phyloP scores from a whole-genome alignment of 1,284 basidiomycete genomes.

The Neolentinus lepideus region DNA sequence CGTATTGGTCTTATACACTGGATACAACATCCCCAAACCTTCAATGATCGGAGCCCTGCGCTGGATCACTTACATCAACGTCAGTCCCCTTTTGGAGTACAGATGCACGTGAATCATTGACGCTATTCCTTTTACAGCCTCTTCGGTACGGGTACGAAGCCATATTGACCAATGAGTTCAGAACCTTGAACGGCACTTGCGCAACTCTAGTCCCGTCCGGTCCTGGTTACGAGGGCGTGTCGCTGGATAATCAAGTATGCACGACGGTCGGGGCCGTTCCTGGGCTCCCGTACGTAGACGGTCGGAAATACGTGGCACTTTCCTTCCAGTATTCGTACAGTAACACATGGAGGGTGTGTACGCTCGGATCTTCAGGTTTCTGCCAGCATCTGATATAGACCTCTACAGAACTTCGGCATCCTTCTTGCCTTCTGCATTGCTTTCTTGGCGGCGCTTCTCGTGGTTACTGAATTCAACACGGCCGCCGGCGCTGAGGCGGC shows the following conservation, averaged over 20 bases:
- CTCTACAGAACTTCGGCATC: constrained; percentile 2
- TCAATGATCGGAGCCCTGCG: constrained; percentile 27
- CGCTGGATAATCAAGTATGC: constrained; percentile 19
- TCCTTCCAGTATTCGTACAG: constrained; percentile 32
- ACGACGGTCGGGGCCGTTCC: constrained; percentile 16
- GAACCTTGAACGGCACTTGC: constrained; percentile 34
- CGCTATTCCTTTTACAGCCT: constrained; percentile 21
- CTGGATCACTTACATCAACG: constrained; percentile 44
- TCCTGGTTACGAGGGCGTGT: constrained; percentile 34
- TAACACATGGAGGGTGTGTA: constrained; percentile 45
- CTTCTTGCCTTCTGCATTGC: not conserved
- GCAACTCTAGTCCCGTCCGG: constrained; percentile 38
- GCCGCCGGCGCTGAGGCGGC: constrained; percentile 14
- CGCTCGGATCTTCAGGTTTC: not conserved
- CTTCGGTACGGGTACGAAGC: constrained; percentile 41
- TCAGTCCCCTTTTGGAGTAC: constrained; percentile 9
- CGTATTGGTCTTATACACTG: constrained; percentile 41
- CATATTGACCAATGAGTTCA: constrained; percentile 47
- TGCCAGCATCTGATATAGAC: not conserved
- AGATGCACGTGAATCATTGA: constrained; percentile 13
- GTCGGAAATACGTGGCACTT: constrained; percentile 25
- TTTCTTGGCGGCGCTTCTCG: constrained; percentile 2
- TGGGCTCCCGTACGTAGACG: constrained; percentile 15
- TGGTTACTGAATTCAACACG: constrained; percentile 31
- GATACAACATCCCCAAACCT: constrained; percentile 4